These are phyloP conservation scores for Penicillium soppii DNA, from an alignment of 495 filamentous ascomycete species.

Conservation along the genomic window DNA sequence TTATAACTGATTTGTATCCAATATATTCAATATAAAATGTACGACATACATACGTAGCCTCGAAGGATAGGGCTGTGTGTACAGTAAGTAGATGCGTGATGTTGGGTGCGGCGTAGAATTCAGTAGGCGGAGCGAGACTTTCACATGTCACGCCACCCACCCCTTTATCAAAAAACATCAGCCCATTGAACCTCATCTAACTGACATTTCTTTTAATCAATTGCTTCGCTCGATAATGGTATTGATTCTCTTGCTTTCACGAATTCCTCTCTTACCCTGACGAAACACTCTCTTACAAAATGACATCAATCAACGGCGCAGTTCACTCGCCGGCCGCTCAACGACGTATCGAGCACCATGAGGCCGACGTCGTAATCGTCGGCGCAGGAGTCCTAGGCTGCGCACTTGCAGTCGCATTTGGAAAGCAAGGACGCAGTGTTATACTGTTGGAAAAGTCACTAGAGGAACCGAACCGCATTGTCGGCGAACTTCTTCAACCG, in stretches of 20 bases:
- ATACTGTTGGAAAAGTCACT: conserved; percentile 86
- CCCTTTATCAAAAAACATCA: conserved; percentile 19
- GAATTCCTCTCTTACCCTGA: too few relatives aligned
- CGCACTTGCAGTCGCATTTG: conserved; percentile 79
- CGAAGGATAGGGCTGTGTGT: too few relatives aligned
- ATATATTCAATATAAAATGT: neutral
- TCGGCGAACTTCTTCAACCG: conserved; percentile 92
- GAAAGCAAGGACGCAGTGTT: conserved; percentile 87
- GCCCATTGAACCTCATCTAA: conserved; percentile 15
- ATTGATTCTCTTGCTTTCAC: neutral
- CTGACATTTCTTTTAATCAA: conserved; percentile 5
- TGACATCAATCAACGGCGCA: conserved; percentile 28
- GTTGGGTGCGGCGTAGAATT: conserved; percentile 6
- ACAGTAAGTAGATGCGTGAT: neutral
- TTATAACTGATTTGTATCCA: neutral
- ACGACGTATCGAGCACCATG: conserved; percentile 51
- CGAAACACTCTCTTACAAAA: conserved; percentile 6
- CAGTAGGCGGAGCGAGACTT: conserved; percentile 20
- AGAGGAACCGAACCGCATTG: conserved; percentile 94
- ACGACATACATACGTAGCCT: neutral
- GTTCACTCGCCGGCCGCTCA: conserved; percentile 30
- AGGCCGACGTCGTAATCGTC: conserved; percentile 80
- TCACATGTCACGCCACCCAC: conserved; percentile 48
- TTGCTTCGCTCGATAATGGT: conserved; percentile 2
- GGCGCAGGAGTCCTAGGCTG: conserved; percentile 90